A percentile compares a stretch with the other conserved stretches of the same genome.
Evolutionary conservation across 148 eudicot species (phyloP).

Genomic region (Rhododendron kiyosumense): DNA sequence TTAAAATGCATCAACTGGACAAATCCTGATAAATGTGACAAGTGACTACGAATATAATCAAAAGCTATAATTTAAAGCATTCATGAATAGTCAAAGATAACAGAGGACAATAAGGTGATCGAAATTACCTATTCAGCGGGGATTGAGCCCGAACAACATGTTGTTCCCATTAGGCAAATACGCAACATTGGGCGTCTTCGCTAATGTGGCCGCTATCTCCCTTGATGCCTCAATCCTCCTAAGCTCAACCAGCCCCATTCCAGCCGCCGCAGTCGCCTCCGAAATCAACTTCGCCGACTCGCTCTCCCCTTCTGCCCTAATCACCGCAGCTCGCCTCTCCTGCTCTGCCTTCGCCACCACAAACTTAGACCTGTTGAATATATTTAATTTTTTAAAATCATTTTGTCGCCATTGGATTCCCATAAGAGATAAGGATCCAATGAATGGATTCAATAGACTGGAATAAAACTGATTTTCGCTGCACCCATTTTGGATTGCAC

Average conservation of each 20-base stretch:
- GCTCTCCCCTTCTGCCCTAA: slow-evolving; percentile 98
- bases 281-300: slow-evolving; percentile 94
- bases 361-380: slow-evolving; percentile 44
- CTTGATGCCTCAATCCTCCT: slow-evolving; percentile 97
- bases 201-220: slow-evolving; percentile 67
- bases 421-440: not conserved
- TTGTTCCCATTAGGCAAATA: slow-evolving; percentile 82
- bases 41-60: not conserved
- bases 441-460: not conserved
- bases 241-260: slow-evolving; percentile 89
- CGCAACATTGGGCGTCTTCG: slow-evolving; percentile 55
- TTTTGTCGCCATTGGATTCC: not conserved
- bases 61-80: not conserved
- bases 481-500: not conserved
- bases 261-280: slow-evolving; percentile 79
- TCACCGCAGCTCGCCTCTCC: slow-evolving; percentile 89
- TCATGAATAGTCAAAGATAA: not conserved
- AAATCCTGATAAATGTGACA: not conserved
- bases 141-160: slow-evolving; percentile 56
- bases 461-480: not conserved
- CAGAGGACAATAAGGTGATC: not conserved
- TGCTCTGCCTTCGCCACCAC: slow-evolving; percentile 95
- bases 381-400: not conserved
- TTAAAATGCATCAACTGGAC: not conserved
- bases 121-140: slow-evolving; percentile 39